These are phyloP conservation scores for Ophiosphaerella herpotricha DNA, from an alignment of 2,329 filamentous ascomycete genomes.

Conservation along the genomic window DNA sequence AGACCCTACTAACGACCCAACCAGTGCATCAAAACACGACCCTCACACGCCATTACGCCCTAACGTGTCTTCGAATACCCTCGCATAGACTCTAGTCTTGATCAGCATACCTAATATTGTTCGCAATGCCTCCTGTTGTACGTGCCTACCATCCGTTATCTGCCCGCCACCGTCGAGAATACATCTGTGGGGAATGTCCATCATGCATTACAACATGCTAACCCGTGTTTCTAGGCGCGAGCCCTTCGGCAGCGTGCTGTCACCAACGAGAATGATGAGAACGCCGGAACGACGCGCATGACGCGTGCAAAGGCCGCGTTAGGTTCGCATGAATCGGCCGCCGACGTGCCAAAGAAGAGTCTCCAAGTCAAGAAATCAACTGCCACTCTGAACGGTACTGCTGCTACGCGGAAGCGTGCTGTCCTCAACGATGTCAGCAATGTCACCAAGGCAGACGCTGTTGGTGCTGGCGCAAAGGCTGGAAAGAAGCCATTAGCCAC, in stretches of 20 bases:
- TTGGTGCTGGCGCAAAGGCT: conserved; percentile 48
- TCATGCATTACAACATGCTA: conserved; percentile 39
- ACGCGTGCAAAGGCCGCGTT: conserved; percentile 89
- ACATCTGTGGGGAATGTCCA: background rate
- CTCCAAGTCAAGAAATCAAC: conserved; percentile 52
- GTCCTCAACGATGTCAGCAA: conserved; percentile 96
- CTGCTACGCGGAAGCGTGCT: conserved; percentile 69
- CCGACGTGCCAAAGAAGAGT: conserved; percentile 62
- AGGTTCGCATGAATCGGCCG: conserved; percentile 54
- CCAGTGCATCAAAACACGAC: conserved; percentile 47
- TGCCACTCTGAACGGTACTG: conserved; percentile 48
- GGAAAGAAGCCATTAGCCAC: conserved; percentile 72
- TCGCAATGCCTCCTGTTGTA: conserved; percentile 62
- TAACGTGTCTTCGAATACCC: conserved; percentile 28
- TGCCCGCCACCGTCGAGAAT: background rate
- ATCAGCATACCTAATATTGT: conserved; percentile 45
- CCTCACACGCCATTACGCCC: conserved; percentile 31
- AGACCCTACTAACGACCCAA: conserved; percentile 32
- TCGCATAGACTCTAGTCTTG: conserved; percentile 33
- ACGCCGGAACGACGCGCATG: conserved; percentile 75
- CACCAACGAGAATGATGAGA: conserved; percentile 95
- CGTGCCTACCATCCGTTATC: conserved; percentile 38
- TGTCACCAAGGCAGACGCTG: conserved; percentile 73
- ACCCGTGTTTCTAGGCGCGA: conserved; percentile 63
- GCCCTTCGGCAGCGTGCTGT: conserved; percentile 73